Conservation (phyloP, 805 yeast genomes). For the Suhomyces sp. region DNA sequence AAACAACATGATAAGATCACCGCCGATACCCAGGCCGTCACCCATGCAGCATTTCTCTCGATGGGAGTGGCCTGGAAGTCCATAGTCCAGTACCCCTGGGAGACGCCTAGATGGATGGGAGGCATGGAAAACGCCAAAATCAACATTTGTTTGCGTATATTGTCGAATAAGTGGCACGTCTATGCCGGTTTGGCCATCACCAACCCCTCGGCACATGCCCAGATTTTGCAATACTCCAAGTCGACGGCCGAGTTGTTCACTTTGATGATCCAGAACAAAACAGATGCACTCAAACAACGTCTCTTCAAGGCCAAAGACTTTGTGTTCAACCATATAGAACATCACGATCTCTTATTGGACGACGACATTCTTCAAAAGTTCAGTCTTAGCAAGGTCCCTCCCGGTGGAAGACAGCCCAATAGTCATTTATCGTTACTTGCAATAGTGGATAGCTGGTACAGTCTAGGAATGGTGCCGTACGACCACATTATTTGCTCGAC, state of each 20-base stretch:
- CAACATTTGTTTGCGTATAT: conserved; percentile 87
- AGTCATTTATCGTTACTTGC: conserved; percentile 87
- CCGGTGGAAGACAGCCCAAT: conserved; percentile 68
- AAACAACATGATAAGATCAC: conserved; percentile 90
- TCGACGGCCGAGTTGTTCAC: conserved; percentile 82
- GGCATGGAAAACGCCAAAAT: conserved; percentile 96
- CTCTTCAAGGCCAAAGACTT: conserved; percentile 63
- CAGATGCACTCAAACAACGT: conserved; percentile 55
- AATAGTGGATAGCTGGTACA: conserved; percentile 92
- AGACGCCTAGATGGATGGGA: conserved; percentile 78
- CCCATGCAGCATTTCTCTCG: conserved; percentile 94
- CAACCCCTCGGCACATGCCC: conserved; percentile 90
- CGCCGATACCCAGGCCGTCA: conserved; percentile 97
- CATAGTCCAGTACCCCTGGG: conserved; percentile 88
- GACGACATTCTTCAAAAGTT: conserved; percentile 76
- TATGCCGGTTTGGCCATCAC: conserved; percentile 97
- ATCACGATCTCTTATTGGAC: conserved; percentile 62
- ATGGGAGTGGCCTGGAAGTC: conserved; percentile 97
- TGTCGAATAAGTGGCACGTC: conserved; percentile 95
- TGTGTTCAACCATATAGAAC: conserved; percentile 68
- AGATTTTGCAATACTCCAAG: conserved; percentile 83
- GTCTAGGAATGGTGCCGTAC: conserved; percentile 82
- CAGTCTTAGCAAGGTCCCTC: conserved; percentile 70
- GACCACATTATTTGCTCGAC: conserved; percentile 97
- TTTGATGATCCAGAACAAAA: conserved; percentile 70